phyloP scores from a whole-genome alignment of 208 protist genomes.

The Entamoeba invadens region DNA sequence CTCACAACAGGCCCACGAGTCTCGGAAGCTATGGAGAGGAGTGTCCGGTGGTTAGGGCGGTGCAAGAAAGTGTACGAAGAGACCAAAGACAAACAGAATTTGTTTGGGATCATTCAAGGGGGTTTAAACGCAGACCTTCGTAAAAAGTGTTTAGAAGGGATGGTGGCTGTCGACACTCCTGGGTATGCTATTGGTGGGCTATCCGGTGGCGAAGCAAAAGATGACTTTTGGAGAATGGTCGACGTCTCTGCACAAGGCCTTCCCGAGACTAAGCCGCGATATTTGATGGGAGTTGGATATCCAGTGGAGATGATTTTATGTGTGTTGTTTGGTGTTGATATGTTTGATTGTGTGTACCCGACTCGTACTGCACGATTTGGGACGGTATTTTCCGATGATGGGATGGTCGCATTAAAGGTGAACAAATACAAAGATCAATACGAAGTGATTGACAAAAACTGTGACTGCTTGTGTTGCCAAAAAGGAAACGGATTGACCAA shows the following conservation, averaged over 20 bases:
- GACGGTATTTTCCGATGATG: slow-evolving; percentile 61
- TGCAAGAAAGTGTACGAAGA: slow-evolving; percentile 47
- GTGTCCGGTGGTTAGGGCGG: slow-evolving; percentile 87
- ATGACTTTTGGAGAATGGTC: slow-evolving; percentile 71
- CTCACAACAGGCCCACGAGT: slow-evolving; percentile 51
- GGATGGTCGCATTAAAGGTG: slow-evolving; percentile 36
- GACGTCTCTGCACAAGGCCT: slow-evolving; percentile 60
- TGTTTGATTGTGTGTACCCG: slow-evolving; percentile 99
- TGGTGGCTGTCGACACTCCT: slow-evolving; percentile 67
- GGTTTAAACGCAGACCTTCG: slow-evolving; percentile 62
- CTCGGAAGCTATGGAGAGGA: slow-evolving; percentile 75
- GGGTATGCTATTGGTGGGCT: slow-evolving; percentile 96
- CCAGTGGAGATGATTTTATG: slow-evolving; percentile 92
- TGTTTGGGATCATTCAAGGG: slow-evolving; percentile 96
- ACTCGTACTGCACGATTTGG: slow-evolving; percentile 84
- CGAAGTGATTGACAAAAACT: slow-evolving; percentile 55
- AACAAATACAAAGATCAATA: slow-evolving; percentile 53
- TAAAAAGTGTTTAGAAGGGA: slow-evolving; percentile 63
- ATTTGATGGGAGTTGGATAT: slow-evolving; percentile 96
- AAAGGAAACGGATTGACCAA: neutral
- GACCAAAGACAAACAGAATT: slow-evolving; percentile 62
- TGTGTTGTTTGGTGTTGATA: slow-evolving; percentile 87
- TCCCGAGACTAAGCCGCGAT: slow-evolving; percentile 65
- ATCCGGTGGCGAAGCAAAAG: slow-evolving; percentile 86
- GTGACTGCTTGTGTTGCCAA: slow-evolving; percentile 65